Base-by-base conservation (phyloP, 2,329 filamentous ascomycete species). In the Colletotrichum camelliae region DNA sequence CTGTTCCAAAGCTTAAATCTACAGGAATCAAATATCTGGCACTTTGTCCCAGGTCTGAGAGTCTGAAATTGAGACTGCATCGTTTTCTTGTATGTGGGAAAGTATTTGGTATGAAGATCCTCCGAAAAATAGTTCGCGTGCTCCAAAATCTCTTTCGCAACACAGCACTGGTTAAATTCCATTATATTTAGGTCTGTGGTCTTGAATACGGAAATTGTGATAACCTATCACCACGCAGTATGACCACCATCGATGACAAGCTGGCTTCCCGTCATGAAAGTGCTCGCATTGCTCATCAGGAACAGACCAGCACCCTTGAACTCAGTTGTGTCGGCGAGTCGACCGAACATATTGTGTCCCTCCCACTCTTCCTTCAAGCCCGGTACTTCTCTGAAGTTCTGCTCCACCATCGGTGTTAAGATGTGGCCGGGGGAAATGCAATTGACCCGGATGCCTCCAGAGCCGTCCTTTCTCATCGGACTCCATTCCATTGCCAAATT, bases 281-380 rank as follows among this genome's bases (percentile, higher is more conserved):
- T 89, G 80, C 91, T 93, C 1, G 91, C 91, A 78, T 91, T 88
- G 77, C 90, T 91, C 27, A 93, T 83, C 76, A 93, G 84, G 79
- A 92, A 94, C 10, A 93, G 84, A 2, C 89, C 90, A 0, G 91
- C 89, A 1, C 91, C 91, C 78, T 91, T 88, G 81, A 93, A 93
- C 79, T 93, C 91, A 61, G 88, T 86, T 0, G 91, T 89, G 31
- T 84, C 83, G 31, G 90, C 91, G 37, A 93, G 84, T 24, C 91
- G 86, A 3, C 89, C 92, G 78, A 95, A 87, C 93, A 95, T 95
- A 81, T 95, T 95, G 84, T 94, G 91, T 72, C 87, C 90, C 69
- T 93, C 90, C 94, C 94, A 96, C 70, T 91, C 89, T 67, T 85
- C 82, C 70, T 82, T 83, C 48, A 88, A 84, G 43, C 93, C 92